These are phyloP conservation scores for Elongisporangium prolatum DNA, from an alignment of 352 stramenopile species.

Conservation along the genomic window DNA sequence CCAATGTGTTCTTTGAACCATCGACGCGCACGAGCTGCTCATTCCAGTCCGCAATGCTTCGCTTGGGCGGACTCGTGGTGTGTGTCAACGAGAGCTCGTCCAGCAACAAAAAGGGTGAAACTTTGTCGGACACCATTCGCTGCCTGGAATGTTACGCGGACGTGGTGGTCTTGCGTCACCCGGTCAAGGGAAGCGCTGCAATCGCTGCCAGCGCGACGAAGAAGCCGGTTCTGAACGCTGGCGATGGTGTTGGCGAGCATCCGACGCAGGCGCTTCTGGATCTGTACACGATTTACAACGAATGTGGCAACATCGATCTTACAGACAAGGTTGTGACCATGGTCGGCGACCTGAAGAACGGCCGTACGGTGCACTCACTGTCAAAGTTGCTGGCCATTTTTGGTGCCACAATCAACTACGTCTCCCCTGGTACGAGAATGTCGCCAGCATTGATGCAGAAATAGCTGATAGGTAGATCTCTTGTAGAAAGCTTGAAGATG, in stretches of 20 bases:
- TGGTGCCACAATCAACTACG: constrained; percentile 89
- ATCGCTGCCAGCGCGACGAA: constrained; percentile 68
- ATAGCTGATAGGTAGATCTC: too few species aligned
- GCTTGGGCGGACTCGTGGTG: constrained; percentile 94
- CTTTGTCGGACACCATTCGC: constrained; percentile 95
- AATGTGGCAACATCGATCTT: constrained; percentile 68
- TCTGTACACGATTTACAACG: constrained; percentile 95
- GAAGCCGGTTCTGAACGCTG: constrained; percentile 94
- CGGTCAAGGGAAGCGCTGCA: constrained; percentile 81
- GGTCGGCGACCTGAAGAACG: constrained; percentile 98
- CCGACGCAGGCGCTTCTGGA: constrained; percentile 99
- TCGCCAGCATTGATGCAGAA: too few species aligned
- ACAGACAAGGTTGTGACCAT: constrained; percentile 93
- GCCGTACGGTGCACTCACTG: constrained; percentile 98
- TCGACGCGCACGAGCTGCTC: constrained; percentile 97
- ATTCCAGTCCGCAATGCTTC: constrained; percentile 97
- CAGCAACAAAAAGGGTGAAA: constrained; percentile 98
- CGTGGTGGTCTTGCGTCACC: constrained; percentile 94
- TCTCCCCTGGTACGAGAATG: constrained; percentile 56
- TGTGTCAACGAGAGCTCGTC: constrained; percentile 93
- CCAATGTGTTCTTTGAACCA: constrained; percentile 98
- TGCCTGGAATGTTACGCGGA: constrained; percentile 97
- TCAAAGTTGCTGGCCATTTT: constrained; percentile 93
- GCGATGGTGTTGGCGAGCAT: constrained; percentile 97
- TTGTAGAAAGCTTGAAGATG: constrained; percentile 73